These are phyloP conservation scores for Fragilaria radians DNA, from an alignment of 108 stramenopile genomes.

Conservation along the genomic window DNA sequence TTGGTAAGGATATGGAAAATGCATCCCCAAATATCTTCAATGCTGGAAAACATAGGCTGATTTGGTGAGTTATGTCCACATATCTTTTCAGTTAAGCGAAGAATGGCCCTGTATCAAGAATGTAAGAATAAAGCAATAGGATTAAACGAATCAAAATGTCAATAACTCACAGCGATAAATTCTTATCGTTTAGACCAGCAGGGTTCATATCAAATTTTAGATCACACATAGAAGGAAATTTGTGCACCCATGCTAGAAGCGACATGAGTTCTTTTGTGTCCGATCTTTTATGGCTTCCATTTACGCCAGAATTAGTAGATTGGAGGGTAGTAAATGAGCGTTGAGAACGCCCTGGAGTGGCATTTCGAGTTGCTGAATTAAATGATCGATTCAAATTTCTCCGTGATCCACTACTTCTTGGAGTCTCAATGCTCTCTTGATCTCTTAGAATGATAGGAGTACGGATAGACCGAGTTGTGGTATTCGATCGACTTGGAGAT, in stretches of 20 bases:
- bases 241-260: not conserved
- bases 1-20: not conserved
- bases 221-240: not conserved
- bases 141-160: not conserved
- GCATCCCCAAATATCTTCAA: not conserved
- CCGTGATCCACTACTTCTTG: not conserved
- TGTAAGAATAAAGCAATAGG: not conserved
- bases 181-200: not conserved
- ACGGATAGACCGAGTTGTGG: not conserved
- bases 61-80: not conserved
- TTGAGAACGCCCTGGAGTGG: not conserved
- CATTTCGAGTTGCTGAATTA: not conserved
- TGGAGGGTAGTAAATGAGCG: not conserved
- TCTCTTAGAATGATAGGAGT: not conserved
- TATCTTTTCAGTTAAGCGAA: not conserved
- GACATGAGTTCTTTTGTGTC: not conserved
- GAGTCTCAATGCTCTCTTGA: not conserved
- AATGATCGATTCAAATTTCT: not conserved
- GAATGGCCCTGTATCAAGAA: constrained; percentile 2
- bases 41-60: not conserved
- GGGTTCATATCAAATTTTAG: not conserved
- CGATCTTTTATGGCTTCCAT: not conserved
- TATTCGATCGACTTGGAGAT: not conserved
- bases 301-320: not conserved
- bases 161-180: not conserved